Evolutionary conservation across 176 grass and related monocot genomes (phyloP), one percentile per base, ranked within the genome.

Genomic region (Saccharum officinarum): DNA sequence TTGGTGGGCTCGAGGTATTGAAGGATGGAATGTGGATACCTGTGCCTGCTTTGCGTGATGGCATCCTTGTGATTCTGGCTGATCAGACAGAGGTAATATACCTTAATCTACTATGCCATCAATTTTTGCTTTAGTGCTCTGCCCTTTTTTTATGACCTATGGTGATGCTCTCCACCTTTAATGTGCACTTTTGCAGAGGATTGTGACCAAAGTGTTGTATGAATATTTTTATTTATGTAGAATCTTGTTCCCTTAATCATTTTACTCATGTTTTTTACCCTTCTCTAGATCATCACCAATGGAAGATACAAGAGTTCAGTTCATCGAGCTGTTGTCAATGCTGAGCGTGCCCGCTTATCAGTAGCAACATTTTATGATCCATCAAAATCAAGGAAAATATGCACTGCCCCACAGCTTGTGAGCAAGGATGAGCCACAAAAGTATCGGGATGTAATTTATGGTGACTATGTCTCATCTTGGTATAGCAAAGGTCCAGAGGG

Each of bases 401-500:
- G 67, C 73, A 91, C 92, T 79, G 88, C 92, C 8, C 88, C 72
- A 7, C 89, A 76, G 57, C 91, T 98, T 28, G 75, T 95, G 23
- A 80, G 85, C 52, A 38, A 86, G 65, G 76, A 90, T 10, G 62
- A 80, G 62, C 90, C 84, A 62, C 85, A 84, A 4, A 92, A 92
- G 86, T 97, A 94, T 28, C 59, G 10, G 63, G 93, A 92, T 49
- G 88, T 98, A n/a, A 71, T 98, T 16, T 98, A 98, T 63, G 96
- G 96, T 16, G 93, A 98, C 59, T 98, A 93, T 20, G 87, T 98
- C 50, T 95, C 90, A 30, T 95, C 93, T 11, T 98, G 96, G 96
- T 98, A 98, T 75, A 88, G 86, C 66, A 93, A 98, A 91, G 96
- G 96, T 34, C 96, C 93, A 33, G 93, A 95, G 39, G 95, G 95